Evolutionary conservation across 768 basidiomycete genomes (phyloP), one percentile per base, ranked within the genome.

Genomic region (Trametes cubensis): DNA sequence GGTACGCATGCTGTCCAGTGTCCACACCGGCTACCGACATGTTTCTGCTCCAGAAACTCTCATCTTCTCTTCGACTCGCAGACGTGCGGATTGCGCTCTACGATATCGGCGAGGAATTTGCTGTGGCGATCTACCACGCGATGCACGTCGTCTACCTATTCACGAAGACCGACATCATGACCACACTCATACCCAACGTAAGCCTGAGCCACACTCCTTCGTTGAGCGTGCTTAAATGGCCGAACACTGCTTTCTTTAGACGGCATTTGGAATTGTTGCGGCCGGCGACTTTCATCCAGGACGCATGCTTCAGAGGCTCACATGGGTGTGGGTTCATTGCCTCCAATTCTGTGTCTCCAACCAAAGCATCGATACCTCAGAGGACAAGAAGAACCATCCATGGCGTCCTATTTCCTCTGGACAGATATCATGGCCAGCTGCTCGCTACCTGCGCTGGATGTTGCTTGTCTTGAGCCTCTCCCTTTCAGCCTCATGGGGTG

Each of bases 321-420:
- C 63, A 26, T 72, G 71, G 71, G 59, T 66, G 8, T 72, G 70
- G 72, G 25, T 73, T 0, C 70, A 74, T 53, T 63, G 70, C 11
- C 69, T 74, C 10, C 72, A 72, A 21, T 72, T 71, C 66, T 64
- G 67, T 41, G 49, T 72, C 26, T 68, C 70, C 14, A 72, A 72
- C 49, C 71, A 71, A 59, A 60, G 46, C 15, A 23, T 67, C n/a
- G 49, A 59, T 28, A 49, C 53, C 5, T 63, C 67, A 1, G 71
- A 72, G 52, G 71, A 72, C 30, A 21, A n/a, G 18, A 40, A 26
- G 34, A 72, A 72, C 57, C 70, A 72, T 39, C 63, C 70, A 2
- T 66, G 67, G 60, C 63, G 71, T 2, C 71, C 71, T 5, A 62
- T 71, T 11, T 67, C 69, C 13, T 54, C 69, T 1, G 64, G 69